Evolutionary conservation across 106 monocot genomes (phyloP).

Genomic region (Dendrobium huoshanense): DNA sequence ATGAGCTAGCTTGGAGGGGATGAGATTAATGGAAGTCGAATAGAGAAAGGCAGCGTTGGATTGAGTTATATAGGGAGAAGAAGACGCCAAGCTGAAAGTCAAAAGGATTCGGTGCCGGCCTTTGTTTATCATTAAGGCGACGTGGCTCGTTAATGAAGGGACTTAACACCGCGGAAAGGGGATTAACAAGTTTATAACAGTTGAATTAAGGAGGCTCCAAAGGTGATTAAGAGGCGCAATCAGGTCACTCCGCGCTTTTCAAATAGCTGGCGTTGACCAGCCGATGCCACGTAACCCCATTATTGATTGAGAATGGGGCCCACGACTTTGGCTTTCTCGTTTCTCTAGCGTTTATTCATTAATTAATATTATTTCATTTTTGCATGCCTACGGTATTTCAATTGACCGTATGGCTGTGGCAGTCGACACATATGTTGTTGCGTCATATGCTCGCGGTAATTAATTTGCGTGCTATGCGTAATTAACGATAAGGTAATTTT

Average conservation of each 20-base stretch:
- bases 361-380: not conserved
- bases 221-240: not conserved
- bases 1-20: not conserved
- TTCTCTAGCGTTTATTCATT: not conserved
- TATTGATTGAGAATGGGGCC: not conserved
- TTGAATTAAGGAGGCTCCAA: not conserved
- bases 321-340: not conserved
- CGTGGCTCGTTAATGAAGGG: slow-evolving; percentile 2
- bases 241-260: not conserved
- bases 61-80: slow-evolving; percentile 2
- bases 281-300: not conserved
- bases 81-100: not conserved
- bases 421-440: no score
- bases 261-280: not conserved
- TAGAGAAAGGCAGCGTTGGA: not conserved
- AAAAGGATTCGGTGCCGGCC: slow-evolving; percentile 7
- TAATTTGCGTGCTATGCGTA: no score
- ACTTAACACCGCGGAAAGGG: not conserved
- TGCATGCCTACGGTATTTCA: not conserved
- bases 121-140: not conserved
- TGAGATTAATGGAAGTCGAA: not conserved
- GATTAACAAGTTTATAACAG: not conserved
- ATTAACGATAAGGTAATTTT: no score
- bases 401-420: no score
- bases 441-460: no score